These are phyloP conservation scores for Beauveria medogensis DNA, from an alignment of 2,329 filamentous ascomycete species.

Conservation along the genomic window DNA sequence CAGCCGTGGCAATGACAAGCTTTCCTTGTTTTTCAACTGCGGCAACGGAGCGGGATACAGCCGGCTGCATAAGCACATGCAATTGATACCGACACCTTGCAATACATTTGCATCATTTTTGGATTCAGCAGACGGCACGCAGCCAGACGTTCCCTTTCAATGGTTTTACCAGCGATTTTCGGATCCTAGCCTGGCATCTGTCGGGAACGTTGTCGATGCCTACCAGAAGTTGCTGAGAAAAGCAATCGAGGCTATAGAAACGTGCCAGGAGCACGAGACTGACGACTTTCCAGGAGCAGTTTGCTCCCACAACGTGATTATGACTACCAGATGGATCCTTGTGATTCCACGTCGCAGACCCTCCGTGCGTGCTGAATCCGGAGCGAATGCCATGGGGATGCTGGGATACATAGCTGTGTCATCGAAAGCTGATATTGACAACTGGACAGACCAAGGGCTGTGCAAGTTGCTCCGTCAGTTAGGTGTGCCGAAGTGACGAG, in stretches of 20 bases:
- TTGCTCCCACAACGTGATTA: constrained; percentile 37
- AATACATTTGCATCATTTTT: constrained; percentile 22
- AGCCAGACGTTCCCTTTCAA: constrained; percentile 25
- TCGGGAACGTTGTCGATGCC: constrained; percentile 13
- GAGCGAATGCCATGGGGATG: constrained; percentile 39
- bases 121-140: constrained; percentile 9
- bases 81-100: constrained; percentile 28
- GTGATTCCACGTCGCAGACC: constrained; percentile 35
- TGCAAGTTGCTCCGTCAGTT: background rate
- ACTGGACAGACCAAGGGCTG: constrained; percentile 2
- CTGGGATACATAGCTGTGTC: constrained; percentile 25
- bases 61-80: constrained; percentile 41
- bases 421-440: constrained; percentile 7
- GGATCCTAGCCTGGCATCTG: background rate
- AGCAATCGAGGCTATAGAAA: background rate
- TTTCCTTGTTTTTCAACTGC: constrained; percentile 40
- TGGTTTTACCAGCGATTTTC: constrained; percentile 22
- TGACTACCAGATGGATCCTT: constrained; percentile 36
- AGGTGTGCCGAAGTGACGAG: background rate
- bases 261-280: constrained; percentile 1
- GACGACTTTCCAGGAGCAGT: constrained; percentile 9
- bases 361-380: constrained; percentile 24
- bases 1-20: constrained; percentile 19
- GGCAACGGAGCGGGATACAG: constrained; percentile 35
- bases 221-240: constrained; percentile 21